Base-by-base conservation (phyloP, 305 asterid genomes). In the Solanum aculeatissimum region DNA sequence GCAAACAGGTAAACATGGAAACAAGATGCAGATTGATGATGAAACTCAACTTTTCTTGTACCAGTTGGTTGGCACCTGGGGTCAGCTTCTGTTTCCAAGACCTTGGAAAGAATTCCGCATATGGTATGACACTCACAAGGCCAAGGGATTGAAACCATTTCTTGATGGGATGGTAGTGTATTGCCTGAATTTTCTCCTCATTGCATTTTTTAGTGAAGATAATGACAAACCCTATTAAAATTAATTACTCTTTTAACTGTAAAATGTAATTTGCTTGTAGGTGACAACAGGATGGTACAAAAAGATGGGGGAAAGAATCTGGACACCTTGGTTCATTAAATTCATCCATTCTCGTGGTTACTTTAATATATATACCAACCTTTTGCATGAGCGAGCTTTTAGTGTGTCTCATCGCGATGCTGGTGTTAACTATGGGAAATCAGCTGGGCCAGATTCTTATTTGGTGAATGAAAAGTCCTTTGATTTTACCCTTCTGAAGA, bases 261-360 rank as follows among this genome's bases (percentile, higher is more conserved):
- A 60, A 71, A 66, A 70, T 72, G 9, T 70, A 54, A 75, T 86
- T 9, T 53, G 55, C 79, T 65, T 86, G 87, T 80, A 94, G 98
- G 97, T 95, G 75, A 92, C 99, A 60, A 95, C 89, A 80, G 96
- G 99, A 85, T 95, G 99, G 99, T 95, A 93, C 93, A 94, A 92
- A 86, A 94, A 88, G 91, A 84, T 90, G 92, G 98, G 99, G 40
- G 99, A 94, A 88, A 94, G 88, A 88, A 95, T 95, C 80, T 95
- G 99, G 99, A 95, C 99, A 65, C 99, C 99, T 7, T 95, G 99
- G 98, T 95, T 95, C 85, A 92, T 95, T 80, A 94, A 95, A 87
- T 95, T 95, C 88, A 90, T 94, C 79, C 97, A 95, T 35, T 89
- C 93, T 81, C 96, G 85, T 49, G 94, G 97, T 18, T 95, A 95